Percentiles rank a stretch among this genome's conserved stretches.
These are phyloP conservation scores for Trypanosoma melophagium DNA, from an alignment of 208 protist genomes.

Conservation along the genomic window DNA sequence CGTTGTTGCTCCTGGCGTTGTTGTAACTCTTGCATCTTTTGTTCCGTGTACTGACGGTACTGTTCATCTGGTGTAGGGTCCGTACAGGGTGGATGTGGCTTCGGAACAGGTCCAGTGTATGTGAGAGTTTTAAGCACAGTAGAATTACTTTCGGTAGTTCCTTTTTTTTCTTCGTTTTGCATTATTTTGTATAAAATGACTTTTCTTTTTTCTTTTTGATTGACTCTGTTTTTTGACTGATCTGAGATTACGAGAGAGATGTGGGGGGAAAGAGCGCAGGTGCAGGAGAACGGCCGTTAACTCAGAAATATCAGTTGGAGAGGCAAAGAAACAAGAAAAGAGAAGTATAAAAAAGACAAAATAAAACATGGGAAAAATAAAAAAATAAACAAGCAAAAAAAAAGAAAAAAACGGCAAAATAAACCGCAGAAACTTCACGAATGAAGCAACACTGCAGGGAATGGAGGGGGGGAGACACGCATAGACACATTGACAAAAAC, in stretches of 20 bases:
- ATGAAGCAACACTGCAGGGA: not conserved
- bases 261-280: not conserved
- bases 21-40: slow-evolving; percentile 33
- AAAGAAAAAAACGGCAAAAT: not conserved
- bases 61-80: slow-evolving; percentile 79
- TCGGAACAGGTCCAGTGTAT: slow-evolving; percentile 55
- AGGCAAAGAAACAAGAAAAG: slow-evolving; percentile 13
- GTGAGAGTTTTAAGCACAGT: slow-evolving; percentile 44
- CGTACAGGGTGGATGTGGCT: slow-evolving; percentile 51
- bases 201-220: not conserved
- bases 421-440: not conserved
- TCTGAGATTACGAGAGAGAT: not conserved
- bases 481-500: not conserved
- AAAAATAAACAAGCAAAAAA: not conserved
- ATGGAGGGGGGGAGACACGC: not conserved
- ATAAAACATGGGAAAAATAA: not conserved
- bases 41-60: slow-evolving; percentile 30
- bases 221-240: not conserved
- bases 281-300: not conserved
- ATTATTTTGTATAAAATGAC: not conserved
- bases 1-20: slow-evolving; percentile 32
- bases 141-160: slow-evolving; percentile 17
- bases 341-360: not conserved
- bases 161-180: not conserved
- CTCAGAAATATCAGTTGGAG: not conserved